These are phyloP conservation scores for Decorospora gaudefroyi DNA, from an alignment of 2,329 filamentous ascomycete genomes.

Conservation along the genomic window DNA sequence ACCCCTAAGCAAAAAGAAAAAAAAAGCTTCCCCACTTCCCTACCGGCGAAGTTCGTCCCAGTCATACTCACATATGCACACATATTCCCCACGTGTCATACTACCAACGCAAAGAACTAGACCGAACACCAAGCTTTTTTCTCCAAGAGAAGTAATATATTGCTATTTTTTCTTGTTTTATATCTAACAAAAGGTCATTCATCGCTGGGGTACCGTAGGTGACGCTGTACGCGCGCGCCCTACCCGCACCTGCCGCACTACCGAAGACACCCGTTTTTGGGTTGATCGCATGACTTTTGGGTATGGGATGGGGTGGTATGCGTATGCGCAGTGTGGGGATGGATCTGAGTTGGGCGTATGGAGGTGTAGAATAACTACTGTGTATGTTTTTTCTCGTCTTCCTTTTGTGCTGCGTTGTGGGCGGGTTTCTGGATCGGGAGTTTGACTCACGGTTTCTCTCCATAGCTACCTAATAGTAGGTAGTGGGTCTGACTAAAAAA, in stretches of 20 bases:
- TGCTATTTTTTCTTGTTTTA: too few species aligned
- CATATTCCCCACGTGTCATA: not conserved
- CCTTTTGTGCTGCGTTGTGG: too few species aligned
- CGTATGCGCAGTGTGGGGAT: not conserved
- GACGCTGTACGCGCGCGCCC: constrained; percentile 4
- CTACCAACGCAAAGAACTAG: not conserved
- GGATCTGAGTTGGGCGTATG: too few species aligned
- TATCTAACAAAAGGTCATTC: too few species aligned
- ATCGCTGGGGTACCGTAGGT: too few species aligned
- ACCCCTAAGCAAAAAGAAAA: constrained; percentile 2
- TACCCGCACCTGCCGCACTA: constrained; percentile 16
- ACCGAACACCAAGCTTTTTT: not conserved
- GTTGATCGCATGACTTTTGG: constrained; percentile 7
- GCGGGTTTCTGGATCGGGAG: too few species aligned
- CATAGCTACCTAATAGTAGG: too few species aligned
- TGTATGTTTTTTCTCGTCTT: too few species aligned
- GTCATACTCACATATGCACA: constrained; percentile 15
- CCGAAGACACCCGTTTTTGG: not conserved
- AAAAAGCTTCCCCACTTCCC: too few species aligned
- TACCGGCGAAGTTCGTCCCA: constrained; percentile 6
- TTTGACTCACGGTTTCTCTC: too few species aligned
- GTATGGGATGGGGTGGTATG: not conserved
- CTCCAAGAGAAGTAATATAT: not conserved
- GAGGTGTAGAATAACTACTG: too few species aligned
- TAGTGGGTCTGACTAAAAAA: too few species aligned